Conservation (phyloP, 192 early-diverging fungal species). For the Coemansia sp. region DNA sequence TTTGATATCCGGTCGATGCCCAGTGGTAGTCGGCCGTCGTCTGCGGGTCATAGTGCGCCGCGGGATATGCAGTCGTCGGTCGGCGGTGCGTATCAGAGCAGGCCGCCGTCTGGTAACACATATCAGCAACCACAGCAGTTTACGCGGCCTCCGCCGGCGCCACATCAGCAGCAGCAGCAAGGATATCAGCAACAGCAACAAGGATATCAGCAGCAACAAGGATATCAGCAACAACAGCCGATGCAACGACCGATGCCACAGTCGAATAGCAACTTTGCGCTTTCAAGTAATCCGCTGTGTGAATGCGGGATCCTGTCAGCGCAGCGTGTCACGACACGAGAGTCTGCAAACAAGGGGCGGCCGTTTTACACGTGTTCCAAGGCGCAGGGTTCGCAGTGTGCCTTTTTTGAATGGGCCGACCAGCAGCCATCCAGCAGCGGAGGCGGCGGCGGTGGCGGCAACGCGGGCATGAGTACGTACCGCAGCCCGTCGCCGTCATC, state of each 20-base stretch:
- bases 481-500: neutral
- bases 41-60: neutral
- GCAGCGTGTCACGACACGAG: constrained; percentile 45
- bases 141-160: neutral
- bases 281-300: constrained; percentile 35
- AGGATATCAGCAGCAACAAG: neutral
- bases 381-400: constrained; percentile 39
- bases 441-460: too few species aligned
- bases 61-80: neutral
- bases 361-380: constrained; percentile 54
- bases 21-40: neutral
- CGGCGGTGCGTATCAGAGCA: neutral
- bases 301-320: constrained; percentile 41
- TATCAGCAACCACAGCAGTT: neutral
- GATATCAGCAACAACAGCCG: neutral
- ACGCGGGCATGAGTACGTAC: neutral
- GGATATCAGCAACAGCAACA: too few species aligned
- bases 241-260: neutral
- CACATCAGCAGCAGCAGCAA: too few species aligned
- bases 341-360: constrained; percentile 60
- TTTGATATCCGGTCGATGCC: constrained; percentile 8
- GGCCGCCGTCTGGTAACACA: neutral
- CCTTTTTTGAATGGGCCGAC: constrained; percentile 65
- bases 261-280: neutral
- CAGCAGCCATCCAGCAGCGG: constrained; percentile 7